Evolutionary conservation across 31 red algal genomes (phyloP).

Genomic region (Pterothamnion heteromorphum): DNA sequence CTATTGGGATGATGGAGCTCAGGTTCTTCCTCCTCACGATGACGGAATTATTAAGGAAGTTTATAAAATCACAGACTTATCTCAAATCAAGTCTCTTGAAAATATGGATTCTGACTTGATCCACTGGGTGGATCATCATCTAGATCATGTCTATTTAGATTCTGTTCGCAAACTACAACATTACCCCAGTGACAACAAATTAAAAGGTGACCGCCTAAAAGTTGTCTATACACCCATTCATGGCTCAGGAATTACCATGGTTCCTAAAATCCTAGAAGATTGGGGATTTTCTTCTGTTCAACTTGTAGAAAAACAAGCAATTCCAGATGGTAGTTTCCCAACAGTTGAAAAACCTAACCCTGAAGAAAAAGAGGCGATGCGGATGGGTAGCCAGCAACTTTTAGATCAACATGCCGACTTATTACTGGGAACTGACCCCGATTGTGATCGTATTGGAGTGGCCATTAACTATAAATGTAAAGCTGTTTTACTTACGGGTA

Average conservation of each 20-base stretch:
- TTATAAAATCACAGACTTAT: neutral
- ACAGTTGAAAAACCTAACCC: constrained; percentile 76
- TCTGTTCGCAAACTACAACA: neutral
- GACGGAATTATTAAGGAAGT: constrained; percentile 53
- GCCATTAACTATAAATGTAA: constrained; percentile 13
- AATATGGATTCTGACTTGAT: neutral
- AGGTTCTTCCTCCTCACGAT: constrained; percentile 41
- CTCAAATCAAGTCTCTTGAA: neutral
- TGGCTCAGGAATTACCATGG: constrained; percentile 53
- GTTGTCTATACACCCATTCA: constrained; percentile 71
- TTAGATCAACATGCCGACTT: constrained; percentile 25
- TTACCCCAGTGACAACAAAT: neutral
- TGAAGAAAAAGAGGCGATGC: constrained; percentile 63
- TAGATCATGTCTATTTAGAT: neutral
- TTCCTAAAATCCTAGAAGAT: constrained; percentile 48
- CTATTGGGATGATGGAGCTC: constrained; percentile 60
- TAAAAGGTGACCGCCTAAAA: neutral
- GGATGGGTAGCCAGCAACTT: constrained; percentile 42
- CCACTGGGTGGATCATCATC: neutral
- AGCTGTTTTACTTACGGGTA: constrained; percentile 55
- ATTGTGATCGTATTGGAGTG: constrained; percentile 78
- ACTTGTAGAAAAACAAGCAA: constrained; percentile 52
- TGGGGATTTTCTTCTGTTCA: constrained; percentile 48
- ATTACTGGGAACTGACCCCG: constrained; percentile 72
- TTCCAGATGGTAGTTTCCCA: constrained; percentile 63